Percentiles rank a stretch among this genome's conserved stretches.
These are phyloP conservation scores for Penicillium turbatum DNA, from an alignment of 495 filamentous ascomycete species.

Conservation along the genomic window DNA sequence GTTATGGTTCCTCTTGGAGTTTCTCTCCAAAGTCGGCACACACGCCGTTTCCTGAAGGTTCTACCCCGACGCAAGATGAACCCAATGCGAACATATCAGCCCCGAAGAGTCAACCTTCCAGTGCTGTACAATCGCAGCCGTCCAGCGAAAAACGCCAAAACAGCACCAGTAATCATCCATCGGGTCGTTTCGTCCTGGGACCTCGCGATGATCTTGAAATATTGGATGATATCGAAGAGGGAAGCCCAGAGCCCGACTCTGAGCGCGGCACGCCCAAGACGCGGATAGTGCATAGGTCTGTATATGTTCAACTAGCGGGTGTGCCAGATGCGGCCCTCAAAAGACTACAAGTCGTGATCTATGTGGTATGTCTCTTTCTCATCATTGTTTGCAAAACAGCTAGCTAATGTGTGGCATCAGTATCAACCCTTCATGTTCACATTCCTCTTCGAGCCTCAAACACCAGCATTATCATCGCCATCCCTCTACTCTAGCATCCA, in stretches of 20 bases:
- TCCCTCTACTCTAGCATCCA: constrained; percentile 78
- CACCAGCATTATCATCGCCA: constrained; percentile 60
- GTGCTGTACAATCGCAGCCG: constrained; percentile 1
- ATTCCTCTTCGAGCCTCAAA: constrained; percentile 73
- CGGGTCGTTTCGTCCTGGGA: constrained; percentile 22
- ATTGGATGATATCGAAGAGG: constrained; percentile 29
- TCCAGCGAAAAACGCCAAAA: neutral
- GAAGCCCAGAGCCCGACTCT: constrained; percentile 17
- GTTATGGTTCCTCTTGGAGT: constrained; percentile 59
- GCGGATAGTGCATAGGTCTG: constrained; percentile 46
- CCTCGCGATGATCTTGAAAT: constrained; percentile 28
- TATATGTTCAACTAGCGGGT: constrained; percentile 41
- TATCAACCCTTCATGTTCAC: constrained; percentile 88
- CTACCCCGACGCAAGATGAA: constrained; percentile 1
- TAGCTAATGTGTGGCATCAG: constrained; percentile 17
- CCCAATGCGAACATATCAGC: constrained; percentile 2
- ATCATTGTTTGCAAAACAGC: neutral
- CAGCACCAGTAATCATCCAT: neutral
- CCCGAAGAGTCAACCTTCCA: constrained; percentile 1
- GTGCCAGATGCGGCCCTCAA: constrained; percentile 22
- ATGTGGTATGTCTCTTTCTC: constrained; percentile 44
- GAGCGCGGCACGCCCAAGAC: constrained; percentile 28
- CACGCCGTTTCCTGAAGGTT: constrained; percentile 15
- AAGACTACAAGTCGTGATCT: constrained; percentile 68
- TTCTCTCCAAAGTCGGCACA: constrained; percentile 30